These are phyloP conservation scores for Leptodermis oblonga DNA, from an alignment of 257 asterid species.

Conservation along the genomic window DNA sequence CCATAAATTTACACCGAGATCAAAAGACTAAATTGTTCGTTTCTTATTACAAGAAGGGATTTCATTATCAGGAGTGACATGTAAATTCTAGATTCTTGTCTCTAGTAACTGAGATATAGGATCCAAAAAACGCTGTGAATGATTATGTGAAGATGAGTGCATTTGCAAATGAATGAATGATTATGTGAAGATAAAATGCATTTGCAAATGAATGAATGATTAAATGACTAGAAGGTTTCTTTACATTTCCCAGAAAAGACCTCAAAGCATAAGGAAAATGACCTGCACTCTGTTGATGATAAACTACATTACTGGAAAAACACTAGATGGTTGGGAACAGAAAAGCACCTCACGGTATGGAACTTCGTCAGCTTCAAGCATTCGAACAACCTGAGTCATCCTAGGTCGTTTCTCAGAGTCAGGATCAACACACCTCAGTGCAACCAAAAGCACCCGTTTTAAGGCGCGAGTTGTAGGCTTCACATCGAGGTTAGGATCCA, in stretches of 20 bases:
- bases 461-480: conserved; percentile 69
- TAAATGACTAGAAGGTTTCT: neutral
- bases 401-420: conserved; percentile 89
- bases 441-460: conserved; percentile 83
- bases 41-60: neutral
- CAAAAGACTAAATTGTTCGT: neutral
- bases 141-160: neutral
- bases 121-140: neutral
- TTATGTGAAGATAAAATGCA: neutral
- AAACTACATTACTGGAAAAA: neutral
- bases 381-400: conserved; percentile 86
- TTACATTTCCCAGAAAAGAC: neutral
- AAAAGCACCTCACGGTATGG: conserved; percentile 68
- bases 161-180: neutral
- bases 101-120: neutral
- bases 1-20: neutral
- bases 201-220: neutral
- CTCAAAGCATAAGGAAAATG: neutral
- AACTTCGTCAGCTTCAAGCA: conserved; percentile 86
- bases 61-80: neutral
- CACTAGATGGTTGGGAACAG: neutral
- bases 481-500: conserved; percentile 70
- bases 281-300: neutral
- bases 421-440: conserved; percentile 90
- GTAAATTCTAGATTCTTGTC: neutral